Base-by-base conservation (phyloP, 2,329 filamentous ascomycete genomes). In the Penicillium paneum region DNA sequence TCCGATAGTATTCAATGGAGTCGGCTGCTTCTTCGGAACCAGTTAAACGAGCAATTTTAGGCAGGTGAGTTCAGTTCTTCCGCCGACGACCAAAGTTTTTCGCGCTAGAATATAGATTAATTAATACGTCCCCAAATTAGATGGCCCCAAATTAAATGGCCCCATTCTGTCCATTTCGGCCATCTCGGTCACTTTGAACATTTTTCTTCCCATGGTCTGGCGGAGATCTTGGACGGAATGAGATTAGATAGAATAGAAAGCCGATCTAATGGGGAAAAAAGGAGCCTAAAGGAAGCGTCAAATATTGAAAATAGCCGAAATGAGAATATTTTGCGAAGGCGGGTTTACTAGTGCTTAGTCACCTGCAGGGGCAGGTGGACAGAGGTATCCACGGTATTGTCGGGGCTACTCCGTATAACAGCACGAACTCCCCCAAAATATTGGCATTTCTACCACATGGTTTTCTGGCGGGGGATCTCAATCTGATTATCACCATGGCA, bases 381-480 rank as follows among this genome's bases (percentile, higher is more conserved):
- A 2, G 3, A 8, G 11, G 36, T 42, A 21, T 21, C 49, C 42
- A 41, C 42, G 24, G n/a, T 13, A 21, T 41, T 26, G 13, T 41
- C 11, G n/a, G n/a, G 40, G 50, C 32, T 24, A 24, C 21, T 24
- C 21, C 21, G 21, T 54, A 54, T 54, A 54, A 44, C 40, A 44
- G 2, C 19, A 3, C 34, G 32, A 50, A 50, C 34, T 55, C 52
- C 53, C 59, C 56, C 46, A 38, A 36, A 39, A 26, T 45, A 62
- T 61, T 24, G 3, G 7, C 56, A 34, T 46, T 48, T 47, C 31
- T 54, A 43, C 56, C 56, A 60, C 61, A 58, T 62, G 59, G 57
- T 52, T 58, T 50, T 53, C 44, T 42, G 32, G 55, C 52, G 59
- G 61, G 55, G 55, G 13, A 51, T 35, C 26, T 41, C 5, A 28